Conservation (phyloP, 2,329 filamentous ascomycete genomes). For the Bipolaris oryzae region DNA sequence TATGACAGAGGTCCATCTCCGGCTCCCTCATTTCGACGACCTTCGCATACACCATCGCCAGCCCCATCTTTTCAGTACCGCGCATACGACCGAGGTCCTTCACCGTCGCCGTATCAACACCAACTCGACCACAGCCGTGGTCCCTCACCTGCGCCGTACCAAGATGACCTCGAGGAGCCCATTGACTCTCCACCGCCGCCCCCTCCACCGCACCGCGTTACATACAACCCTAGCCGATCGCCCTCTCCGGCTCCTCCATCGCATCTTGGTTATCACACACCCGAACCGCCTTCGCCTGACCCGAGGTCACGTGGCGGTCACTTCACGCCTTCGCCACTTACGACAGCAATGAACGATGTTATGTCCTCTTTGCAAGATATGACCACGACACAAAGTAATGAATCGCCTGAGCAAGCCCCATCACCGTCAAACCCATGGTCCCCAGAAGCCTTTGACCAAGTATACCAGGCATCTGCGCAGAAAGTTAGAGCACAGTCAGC, state of each 20-base stretch:
- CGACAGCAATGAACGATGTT: constrained; percentile 97
- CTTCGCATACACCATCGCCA: constrained; percentile 39
- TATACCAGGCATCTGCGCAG: constrained; percentile 52
- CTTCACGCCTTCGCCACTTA: constrained; percentile 84
- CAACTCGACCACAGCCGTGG: background rate
- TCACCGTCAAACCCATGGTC: constrained; percentile 79
- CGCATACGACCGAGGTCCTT: constrained; percentile 49
- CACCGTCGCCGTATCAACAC: constrained; percentile 44
- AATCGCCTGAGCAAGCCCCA: constrained; percentile 61
- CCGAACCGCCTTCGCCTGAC: constrained; percentile 70
- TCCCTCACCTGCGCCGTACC: background rate
- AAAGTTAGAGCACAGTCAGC: constrained; percentile 68
- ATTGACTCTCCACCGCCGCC: constrained; percentile 75
- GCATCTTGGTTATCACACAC: constrained; percentile 61
- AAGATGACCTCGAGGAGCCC: constrained; percentile 23
- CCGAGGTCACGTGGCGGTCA: constrained; percentile 37
- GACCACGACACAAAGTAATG: constrained; percentile 63
- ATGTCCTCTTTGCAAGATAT: constrained; percentile 94
- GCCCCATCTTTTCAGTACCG: constrained; percentile 46
- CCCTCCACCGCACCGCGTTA: constrained; percentile 76
- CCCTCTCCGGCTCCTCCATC: constrained; percentile 43
- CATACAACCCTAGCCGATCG: constrained; percentile 54
- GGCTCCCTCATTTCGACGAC: constrained; percentile 36
- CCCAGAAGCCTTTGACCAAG: constrained; percentile 78
- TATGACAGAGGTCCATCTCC: constrained; percentile 39